Conservation (phyloP, 441 rosid species). For the Brassica hybrid region DNA sequence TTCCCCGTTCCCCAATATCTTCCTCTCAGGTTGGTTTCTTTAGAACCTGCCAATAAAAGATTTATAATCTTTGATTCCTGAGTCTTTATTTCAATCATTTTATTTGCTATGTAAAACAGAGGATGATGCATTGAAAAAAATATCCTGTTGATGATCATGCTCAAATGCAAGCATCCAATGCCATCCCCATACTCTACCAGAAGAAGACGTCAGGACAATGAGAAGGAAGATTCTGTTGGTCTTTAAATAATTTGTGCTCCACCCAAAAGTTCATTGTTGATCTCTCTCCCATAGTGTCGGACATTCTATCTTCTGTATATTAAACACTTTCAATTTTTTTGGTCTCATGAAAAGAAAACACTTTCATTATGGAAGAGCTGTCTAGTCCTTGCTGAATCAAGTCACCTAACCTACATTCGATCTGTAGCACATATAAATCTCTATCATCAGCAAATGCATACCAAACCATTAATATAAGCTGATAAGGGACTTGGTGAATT, state of each 20-base stretch:
- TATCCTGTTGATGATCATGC: not conserved
- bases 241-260: slow-evolving; percentile 11
- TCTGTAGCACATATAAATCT: not conserved
- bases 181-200: slow-evolving; percentile 14
- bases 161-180: not conserved
- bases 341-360: not conserved
- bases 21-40: slow-evolving; percentile 25
- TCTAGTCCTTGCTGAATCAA: not conserved
- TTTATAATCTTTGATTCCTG: slow-evolving; percentile 22
- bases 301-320: slow-evolving; percentile 4
- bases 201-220: not conserved
- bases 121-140: slow-evolving; percentile 18
- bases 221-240: slow-evolving; percentile 13
- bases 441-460: not conserved
- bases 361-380: not conserved
- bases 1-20: slow-evolving; percentile 21
- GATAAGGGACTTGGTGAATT: no score
- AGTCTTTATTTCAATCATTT: slow-evolving; percentile 17
- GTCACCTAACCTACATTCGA: not conserved
- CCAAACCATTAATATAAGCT: no score
- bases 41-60: slow-evolving; percentile 22
- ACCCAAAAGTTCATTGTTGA: slow-evolving; percentile 17
- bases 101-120: slow-evolving; percentile 25
- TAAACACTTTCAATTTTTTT: slow-evolving; percentile 5
- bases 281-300: slow-evolving; percentile 15